Conservation (phyloP, 2,329 filamentous ascomycete species). For the Ophiostoma populinum region DNA sequence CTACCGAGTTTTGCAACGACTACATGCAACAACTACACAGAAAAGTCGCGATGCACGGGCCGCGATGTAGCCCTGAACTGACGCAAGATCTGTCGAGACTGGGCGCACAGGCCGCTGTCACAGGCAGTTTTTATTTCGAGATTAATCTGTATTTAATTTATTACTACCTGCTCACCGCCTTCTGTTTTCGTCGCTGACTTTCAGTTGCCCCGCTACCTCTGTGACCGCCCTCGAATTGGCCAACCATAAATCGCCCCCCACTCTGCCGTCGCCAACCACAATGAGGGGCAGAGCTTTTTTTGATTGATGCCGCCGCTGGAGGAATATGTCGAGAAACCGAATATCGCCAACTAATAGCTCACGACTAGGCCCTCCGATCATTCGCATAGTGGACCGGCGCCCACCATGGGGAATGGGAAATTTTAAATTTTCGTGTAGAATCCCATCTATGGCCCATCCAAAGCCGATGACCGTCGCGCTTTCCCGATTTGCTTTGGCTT, state of each 20-base stretch:
- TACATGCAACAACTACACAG: no score
- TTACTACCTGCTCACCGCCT: constrained; percentile 2
- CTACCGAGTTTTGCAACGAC: no score
- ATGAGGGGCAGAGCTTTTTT: constrained; percentile 1
- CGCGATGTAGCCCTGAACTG: no score
- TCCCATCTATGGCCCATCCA: background rate
- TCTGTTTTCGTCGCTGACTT: background rate
- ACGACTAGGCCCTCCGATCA: no score
- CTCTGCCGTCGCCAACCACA: background rate
- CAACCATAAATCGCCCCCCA: constrained; percentile 4
- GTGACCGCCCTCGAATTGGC: constrained; percentile 4
- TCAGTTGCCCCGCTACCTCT: background rate
- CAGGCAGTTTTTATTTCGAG: background rate
- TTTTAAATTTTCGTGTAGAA: background rate
- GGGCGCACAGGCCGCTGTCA: no score
- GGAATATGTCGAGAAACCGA: background rate
- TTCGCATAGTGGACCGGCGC: background rate
- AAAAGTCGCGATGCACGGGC: no score
- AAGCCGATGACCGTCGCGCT: background rate
- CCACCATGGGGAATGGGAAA: background rate
- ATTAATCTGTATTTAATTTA: background rate
- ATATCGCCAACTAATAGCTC: background rate
- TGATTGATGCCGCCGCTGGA: background rate
- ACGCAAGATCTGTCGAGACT: no score
- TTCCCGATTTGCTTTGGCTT: background rate